Evolutionary conservation across 2,329 filamentous ascomycete species (phyloP).

Genomic region (Zymoseptoria pseudotritici): DNA sequence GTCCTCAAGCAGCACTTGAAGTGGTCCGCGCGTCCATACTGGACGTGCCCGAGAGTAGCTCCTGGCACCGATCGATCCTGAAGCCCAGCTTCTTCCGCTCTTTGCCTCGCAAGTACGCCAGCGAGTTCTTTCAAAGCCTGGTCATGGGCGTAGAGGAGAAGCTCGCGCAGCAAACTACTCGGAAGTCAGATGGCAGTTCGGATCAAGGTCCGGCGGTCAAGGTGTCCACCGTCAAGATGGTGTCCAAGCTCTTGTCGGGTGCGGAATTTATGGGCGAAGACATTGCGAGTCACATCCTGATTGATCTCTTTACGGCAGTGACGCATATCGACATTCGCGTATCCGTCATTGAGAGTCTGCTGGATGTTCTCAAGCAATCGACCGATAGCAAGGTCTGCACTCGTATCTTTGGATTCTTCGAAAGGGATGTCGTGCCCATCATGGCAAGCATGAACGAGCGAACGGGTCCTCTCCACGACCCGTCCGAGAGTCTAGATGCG

Average conservation of each 20-base stretch:
- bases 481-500: slow-evolving; percentile 15
- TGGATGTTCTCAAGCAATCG: slow-evolving; percentile 22
- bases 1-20: slow-evolving; percentile 6
- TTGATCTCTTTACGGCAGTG: slow-evolving; percentile 23
- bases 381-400: slow-evolving; percentile 6
- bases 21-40: slow-evolving; percentile 9
- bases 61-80: slow-evolving; percentile 36
- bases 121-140: slow-evolving; percentile 25
- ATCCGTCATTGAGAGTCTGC: slow-evolving; percentile 29
- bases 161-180: slow-evolving; percentile 21
- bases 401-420: slow-evolving; percentile 21
- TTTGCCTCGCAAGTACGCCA: slow-evolving; percentile 27
- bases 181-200: slow-evolving; percentile 3
- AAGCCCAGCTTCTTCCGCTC: slow-evolving; percentile 26
- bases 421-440: slow-evolving; percentile 26
- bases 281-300: slow-evolving; percentile 27
- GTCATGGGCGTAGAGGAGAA: slow-evolving; percentile 25
- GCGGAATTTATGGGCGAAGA: slow-evolving; percentile 29
- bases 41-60: slow-evolving; percentile 29
- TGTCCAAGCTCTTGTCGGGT: slow-evolving; percentile 33
- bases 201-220: slow-evolving; percentile 27
- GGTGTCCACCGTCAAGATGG: slow-evolving; percentile 37
- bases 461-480: slow-evolving; percentile 3
- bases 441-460: slow-evolving; percentile 32
- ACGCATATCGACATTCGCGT: slow-evolving; percentile 34